A percentile compares a stretch with the other conserved stretches of the same genome.
phyloP scores from a whole-genome alignment of 768 basidiomycete species.

The Holtermanniella nyarrowii region DNA sequence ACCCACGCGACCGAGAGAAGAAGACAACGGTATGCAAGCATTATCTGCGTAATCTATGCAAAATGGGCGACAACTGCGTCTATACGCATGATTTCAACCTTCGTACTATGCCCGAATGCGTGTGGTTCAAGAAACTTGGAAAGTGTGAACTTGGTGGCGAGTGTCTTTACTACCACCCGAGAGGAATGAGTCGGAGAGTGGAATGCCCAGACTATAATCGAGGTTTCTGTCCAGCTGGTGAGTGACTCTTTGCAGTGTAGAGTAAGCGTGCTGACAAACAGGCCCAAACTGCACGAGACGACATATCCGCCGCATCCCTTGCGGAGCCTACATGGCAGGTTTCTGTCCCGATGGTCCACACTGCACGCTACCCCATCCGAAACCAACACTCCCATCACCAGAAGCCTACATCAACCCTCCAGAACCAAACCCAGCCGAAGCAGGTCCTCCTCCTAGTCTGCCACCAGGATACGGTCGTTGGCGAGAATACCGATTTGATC shows the following conservation, averaged over 20 bases:
- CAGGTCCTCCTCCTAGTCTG: conserved; percentile 59
- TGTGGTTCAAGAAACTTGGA: conserved; percentile 97
- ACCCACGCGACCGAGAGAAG: conserved; percentile 48
- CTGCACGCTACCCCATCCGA: conserved; percentile 79
- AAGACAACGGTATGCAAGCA: conserved; percentile 85
- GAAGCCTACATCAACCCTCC: conserved; percentile 68
- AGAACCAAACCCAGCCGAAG: conserved; percentile 62
- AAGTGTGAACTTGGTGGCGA: conserved; percentile 96
- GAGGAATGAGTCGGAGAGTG: conserved; percentile 78
- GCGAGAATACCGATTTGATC: conserved; percentile 33
- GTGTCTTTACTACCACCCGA: conserved; percentile 74
- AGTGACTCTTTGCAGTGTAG: conserved; percentile 26
- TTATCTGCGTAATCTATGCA: conserved; percentile 94
- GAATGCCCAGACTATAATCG: conserved; percentile 94
- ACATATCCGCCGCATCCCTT: conserved; percentile 82
- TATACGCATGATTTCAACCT: conserved; percentile 99
- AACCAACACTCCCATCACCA: conserved; percentile 58
- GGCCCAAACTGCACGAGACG: conserved; percentile 83
- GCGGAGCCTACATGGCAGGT: conserved; percentile 81
- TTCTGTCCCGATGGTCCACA: conserved; percentile 85
- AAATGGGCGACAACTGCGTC: conserved; percentile 95
- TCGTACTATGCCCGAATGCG: conserved; percentile 95
- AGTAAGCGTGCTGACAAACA: conserved; percentile 31
- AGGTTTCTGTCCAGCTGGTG: conserved; percentile 90
- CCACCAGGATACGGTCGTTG: conserved; percentile 80